Conservation (phyloP, 164 flowering plant genomes). For the Chimonanthus praecox region DNA sequence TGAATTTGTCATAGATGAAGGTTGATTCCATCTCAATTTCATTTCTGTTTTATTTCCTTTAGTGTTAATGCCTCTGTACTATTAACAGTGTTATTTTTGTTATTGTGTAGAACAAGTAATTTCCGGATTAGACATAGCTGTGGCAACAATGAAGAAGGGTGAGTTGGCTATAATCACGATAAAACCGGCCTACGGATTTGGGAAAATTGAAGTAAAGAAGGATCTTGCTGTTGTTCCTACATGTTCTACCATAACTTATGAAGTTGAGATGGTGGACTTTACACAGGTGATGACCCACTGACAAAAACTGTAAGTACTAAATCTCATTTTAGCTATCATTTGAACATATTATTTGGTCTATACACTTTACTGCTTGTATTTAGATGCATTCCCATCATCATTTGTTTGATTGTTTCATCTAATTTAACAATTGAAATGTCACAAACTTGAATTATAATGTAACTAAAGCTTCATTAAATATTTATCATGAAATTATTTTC, state of each 20-base stretch:
- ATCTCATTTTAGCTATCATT: not conserved
- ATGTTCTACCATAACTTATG: slow-evolving; percentile 43
- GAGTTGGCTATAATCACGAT: slow-evolving; percentile 45
- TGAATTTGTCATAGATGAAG: slow-evolving; percentile 55
- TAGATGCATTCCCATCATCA: no score
- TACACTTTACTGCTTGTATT: no score
- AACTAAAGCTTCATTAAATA: no score
- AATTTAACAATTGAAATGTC: no score
- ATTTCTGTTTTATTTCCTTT: not conserved
- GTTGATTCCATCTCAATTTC: slow-evolving; percentile 18
- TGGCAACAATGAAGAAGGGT: slow-evolving; percentile 61
- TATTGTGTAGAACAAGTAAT: slow-evolving; percentile 52
- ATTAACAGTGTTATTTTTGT: not conserved
- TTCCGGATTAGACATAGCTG: slow-evolving; percentile 55
- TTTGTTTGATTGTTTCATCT: no score
- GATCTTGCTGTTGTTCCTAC: slow-evolving; percentile 51
- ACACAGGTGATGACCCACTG: slow-evolving; percentile 37
- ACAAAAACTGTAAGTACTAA: not conserved
- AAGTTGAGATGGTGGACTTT: slow-evolving; percentile 61
- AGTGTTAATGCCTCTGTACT: not conserved
- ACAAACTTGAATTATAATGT: no score
- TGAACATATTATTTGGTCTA: not conserved
- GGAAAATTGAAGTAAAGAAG: slow-evolving; percentile 35
- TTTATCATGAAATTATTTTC: no score
- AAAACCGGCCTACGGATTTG: slow-evolving; percentile 53